Conservation (phyloP, 2,329 filamentous ascomycete species). For the Orbilia quercus region DNA sequence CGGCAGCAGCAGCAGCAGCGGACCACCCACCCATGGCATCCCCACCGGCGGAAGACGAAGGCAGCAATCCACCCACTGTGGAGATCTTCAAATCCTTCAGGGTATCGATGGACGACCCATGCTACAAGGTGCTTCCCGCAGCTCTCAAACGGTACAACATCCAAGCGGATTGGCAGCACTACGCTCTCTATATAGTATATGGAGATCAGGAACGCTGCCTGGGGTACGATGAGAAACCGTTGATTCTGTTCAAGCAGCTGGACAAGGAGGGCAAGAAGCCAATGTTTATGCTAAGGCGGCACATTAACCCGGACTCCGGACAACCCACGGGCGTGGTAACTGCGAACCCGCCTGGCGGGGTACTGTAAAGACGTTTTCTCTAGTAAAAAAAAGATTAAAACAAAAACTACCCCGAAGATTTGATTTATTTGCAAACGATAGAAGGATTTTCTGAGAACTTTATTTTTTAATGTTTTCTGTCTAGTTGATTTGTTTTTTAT, state of each 20-base stretch:
- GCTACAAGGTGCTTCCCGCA: conserved; percentile 94
- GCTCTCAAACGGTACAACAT: conserved; percentile 98
- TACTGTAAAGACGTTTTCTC: conserved; percentile 17
- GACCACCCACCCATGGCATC: conserved; percentile 33
- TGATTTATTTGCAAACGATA: neutral
- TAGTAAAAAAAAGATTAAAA: neutral
- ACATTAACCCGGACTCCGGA: conserved; percentile 56
- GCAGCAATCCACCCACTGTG: conserved; percentile 67
- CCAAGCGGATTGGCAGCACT: conserved; percentile 96
- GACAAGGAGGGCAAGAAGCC: conserved; percentile 97
- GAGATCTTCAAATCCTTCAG: conserved; percentile 99
- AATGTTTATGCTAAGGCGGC: conserved; percentile 96
- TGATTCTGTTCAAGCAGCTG: conserved; percentile 96
- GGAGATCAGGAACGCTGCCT: conserved; percentile 97
- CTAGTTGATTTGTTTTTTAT: conserved; percentile 19
- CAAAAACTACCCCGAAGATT: neutral
- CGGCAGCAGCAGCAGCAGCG: no score
- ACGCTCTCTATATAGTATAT: conserved; percentile 97
- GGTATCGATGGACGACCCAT: conserved; percentile 97
- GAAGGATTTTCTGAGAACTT: neutral
- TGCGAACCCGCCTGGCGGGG: conserved; percentile 48
- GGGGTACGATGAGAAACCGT: conserved; percentile 88
- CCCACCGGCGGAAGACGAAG: conserved; percentile 45
- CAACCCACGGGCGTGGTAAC: conserved; percentile 49
- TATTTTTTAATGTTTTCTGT: neutral